Evolutionary conservation across 129 eudicot genomes (phyloP), one percentile per base, ranked within the genome.

Genomic region (Silybum marianum): DNA sequence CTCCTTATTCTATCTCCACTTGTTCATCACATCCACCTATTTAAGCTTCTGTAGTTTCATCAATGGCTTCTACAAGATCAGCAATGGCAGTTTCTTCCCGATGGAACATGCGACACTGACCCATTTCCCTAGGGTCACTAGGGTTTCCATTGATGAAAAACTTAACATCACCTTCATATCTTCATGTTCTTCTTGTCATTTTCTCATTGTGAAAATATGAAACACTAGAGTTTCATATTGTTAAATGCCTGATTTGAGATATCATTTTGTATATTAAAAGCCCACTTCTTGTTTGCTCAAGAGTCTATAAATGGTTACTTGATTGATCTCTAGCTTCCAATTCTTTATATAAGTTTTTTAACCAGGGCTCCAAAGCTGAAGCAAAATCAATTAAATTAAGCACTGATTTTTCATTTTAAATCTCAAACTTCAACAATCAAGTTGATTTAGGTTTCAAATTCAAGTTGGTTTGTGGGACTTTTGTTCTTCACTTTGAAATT

Each of bases 1-100:
- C 78, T 25, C 24, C 40, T 74, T 7, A 4, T 19, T 73, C 24
- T 74, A 42, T 74, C 46, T 75, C 18, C 14, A 16, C 18, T 28
- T 54, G 26, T 18, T 75, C 70, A 75, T 75, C 79, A 54, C 7
- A 58, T 60, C 23, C 25, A 62, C 21, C 68, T 62, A 62, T 62
- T 18, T 21, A 19, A 62, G 68, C 12, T 62, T 18, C 9, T 62
- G 25, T 62, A 62, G 16, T 3, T 54, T 48, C 68, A 26, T 14
- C 68, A 42, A 23, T 24, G n/a, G 23, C 78, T 46, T 74, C 42
- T 48, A 25, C n/a, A 21, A 74, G 22, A 5, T 74, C 6, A 34
- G 24, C 68, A 48, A 26, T 25, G 78, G 34, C 44, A 26, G 68
- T 23, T 28, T 48, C 68, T 16, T 25, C 34, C 32, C 44, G 30